Evolutionary conservation across 75 land plant species (phyloP), one percentile per base, ranked within the genome.

Genomic region (Azolla pinnata): DNA sequence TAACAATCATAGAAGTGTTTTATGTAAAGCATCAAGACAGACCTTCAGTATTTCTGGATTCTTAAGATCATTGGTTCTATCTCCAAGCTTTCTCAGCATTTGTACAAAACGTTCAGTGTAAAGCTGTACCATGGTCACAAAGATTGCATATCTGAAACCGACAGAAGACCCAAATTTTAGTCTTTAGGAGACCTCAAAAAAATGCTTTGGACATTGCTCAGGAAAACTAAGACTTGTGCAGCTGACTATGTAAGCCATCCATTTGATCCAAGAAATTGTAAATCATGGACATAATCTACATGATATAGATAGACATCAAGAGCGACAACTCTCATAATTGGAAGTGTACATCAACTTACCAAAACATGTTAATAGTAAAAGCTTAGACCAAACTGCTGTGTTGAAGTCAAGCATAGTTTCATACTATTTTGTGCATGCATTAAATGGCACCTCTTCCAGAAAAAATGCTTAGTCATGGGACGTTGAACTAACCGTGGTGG

Each of bases 401-500:
- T n/a, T n/a, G n/a, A n/a, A n/a, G n/a, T n/a, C n/a, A n/a, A n/a
- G n/a, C n/a, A n/a, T n/a, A n/a, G n/a, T n/a, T n/a, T n/a, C n/a
- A n/a, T n/a, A n/a, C n/a, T n/a, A n/a, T n/a, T n/a, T n/a, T n/a
- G n/a, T n/a, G n/a, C n/a, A n/a, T n/a, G n/a, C n/a, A n/a, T n/a
- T n/a, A n/a, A n/a, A n/a, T n/a, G n/a, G n/a, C n/a, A n/a, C n/a
- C n/a, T n/a, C n/a, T n/a, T n/a, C n/a, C n/a, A n/a, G n/a, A n/a
- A n/a, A n/a, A n/a, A n/a, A n/a, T n/a, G n/a, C n/a, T n/a, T n/a
- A n/a, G n/a, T n/a, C n/a, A n/a, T n/a, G n/a, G n/a, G n/a, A n/a
- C n/a, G n/a, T n/a, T n/a, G n/a, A n/a, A n/a, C n/a, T n/a, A 54
- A 95, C 99, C 99, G 76, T 61, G 96, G 90, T 50, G 96, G 99